Evolutionary conservation across 805 yeast species (phyloP), one percentile per base, ranked within the genome.

Genomic region (Zygotorulaspora chibaensis): DNA sequence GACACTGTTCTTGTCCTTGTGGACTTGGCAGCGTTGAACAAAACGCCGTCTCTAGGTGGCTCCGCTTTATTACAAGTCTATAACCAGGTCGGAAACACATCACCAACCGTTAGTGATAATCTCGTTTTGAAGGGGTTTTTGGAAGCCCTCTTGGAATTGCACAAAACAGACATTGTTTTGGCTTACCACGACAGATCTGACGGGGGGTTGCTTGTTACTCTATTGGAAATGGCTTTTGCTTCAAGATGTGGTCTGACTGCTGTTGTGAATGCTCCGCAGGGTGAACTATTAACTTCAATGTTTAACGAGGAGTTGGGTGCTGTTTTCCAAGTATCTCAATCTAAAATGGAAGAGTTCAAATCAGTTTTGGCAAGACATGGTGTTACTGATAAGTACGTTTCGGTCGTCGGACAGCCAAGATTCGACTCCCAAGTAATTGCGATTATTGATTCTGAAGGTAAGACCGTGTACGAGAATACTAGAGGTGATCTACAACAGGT

Each of bases 221-320:
- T 87, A 38, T 70, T 84, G 36, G 99, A 93, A 72, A 93, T 93
- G 98, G 96, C 96, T 0, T 93, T 93, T 70, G 96, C 98, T 37
- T 90, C 91, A 27, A 82, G 97, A 71, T 78, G 81, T 43, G 99
- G 99, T 53, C 63, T 90, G 47, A 76, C 81, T 42, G 69, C 90
- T 44, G 64, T 69, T 30, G 49, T 83, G 31, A 57, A 62, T 15
- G 64, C 70, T 9, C 57, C 61, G 13, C 54, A 60, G 17, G 60
- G 59, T 23, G 72, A 71, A 20, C 77, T 74, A 49, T 71, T 81
- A 44, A 68, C 83, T 11, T 72, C 75, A 28, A 71, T 90, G 59
- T 93, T 93, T 75, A 84, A 83, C 63, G 99, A 93, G 71, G 98
- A 93, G 65, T 76, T 93, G 38, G 99, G 97, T 64, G 91, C 95